Conservation (phyloP, 1,139 yeast genomes). For the Ashbya aceris region DNA sequence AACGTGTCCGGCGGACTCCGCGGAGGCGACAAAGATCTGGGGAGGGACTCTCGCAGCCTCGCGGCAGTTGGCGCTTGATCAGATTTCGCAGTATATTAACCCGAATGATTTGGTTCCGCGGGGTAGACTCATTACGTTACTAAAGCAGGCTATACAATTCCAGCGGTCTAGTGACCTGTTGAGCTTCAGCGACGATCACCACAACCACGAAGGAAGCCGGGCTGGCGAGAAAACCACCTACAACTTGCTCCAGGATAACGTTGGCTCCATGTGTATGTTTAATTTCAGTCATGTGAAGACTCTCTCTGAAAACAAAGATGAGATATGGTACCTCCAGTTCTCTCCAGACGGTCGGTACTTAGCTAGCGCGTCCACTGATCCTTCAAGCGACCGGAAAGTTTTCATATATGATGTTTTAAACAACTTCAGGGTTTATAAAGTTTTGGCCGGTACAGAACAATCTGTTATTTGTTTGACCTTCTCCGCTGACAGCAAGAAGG, state of each 20-base stretch:
- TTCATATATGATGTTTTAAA: slow-evolving; percentile 57
- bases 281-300: slow-evolving; percentile 29
- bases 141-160: slow-evolving; percentile 43
- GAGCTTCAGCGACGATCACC: slow-evolving; percentile 15
- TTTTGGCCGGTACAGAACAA: slow-evolving; percentile 41
- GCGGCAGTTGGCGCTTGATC: slow-evolving; percentile 35
- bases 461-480: slow-evolving; percentile 61
- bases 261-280: slow-evolving; percentile 17
- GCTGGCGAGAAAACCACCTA: slow-evolving; percentile 9
- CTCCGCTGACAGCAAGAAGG: slow-evolving; percentile 61
- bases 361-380: slow-evolving; percentile 71
- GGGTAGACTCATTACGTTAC: slow-evolving; percentile 39
- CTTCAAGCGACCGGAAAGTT: slow-evolving; percentile 35
- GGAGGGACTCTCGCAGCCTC: slow-evolving; percentile 33
- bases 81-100: slow-evolving; percentile 39
- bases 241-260: slow-evolving; percentile 24
- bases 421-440: slow-evolving; percentile 38
- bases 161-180: slow-evolving; percentile 39
- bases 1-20: slow-evolving; percentile 26
- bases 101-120: slow-evolving; percentile 47
- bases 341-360: slow-evolving; percentile 68
- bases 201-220: slow-evolving; percentile 27
- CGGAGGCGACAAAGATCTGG: slow-evolving; percentile 28
- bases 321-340: slow-evolving; percentile 78
- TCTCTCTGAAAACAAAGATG: slow-evolving; percentile 52